Evolutionary conservation across 2,329 filamentous ascomycete genomes (phyloP).

Genomic region (Botrytis squamosa): DNA sequence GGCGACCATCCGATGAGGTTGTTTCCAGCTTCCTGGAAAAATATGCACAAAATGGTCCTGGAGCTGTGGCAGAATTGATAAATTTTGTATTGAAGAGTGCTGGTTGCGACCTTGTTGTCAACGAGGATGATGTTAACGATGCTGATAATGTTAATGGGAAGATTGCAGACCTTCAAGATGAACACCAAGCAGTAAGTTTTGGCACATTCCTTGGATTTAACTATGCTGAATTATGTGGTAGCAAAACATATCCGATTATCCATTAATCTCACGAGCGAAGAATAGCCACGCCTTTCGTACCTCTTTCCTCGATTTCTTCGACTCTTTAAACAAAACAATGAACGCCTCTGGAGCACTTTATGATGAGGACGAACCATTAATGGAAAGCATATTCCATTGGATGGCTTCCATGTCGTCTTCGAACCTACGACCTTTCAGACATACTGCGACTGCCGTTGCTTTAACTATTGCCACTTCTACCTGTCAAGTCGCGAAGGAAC

Average conservation of each 20-base stretch:
- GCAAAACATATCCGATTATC: conserved; percentile 85
- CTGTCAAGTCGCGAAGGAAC: conserved; percentile 68
- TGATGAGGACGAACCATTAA: conserved; percentile 62
- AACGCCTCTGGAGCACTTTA: conserved; percentile 83
- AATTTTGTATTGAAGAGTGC: conserved; percentile 69
- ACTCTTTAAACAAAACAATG: conserved; percentile 70
- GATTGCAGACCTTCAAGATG: conserved; percentile 80
- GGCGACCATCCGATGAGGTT: conserved; percentile 55
- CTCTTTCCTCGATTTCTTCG: conserved; percentile 75
- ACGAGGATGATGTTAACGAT: conserved; percentile 81
- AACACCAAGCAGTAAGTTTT: conserved; percentile 71
- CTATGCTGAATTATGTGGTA: conserved; percentile 37
- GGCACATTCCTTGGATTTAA: background rate
- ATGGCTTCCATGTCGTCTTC: conserved; percentile 88
- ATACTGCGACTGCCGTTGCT: conserved; percentile 85
- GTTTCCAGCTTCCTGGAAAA: conserved; percentile 59
- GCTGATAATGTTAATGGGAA: conserved; percentile 80
- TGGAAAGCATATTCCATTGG: conserved; percentile 91
- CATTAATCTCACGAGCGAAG: conserved; percentile 79
- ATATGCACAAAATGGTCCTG: conserved; percentile 54
- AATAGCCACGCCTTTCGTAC: conserved; percentile 75
- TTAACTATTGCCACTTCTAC: conserved; percentile 77
- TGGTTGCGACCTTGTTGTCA: conserved; percentile 78
- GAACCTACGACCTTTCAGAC: conserved; percentile 82
- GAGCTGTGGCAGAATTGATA: conserved; percentile 60